Evolutionary conservation across 352 stramenopile species (phyloP), one percentile per base, ranked within the genome.

Genomic region (Ophiocytium majus): DNA sequence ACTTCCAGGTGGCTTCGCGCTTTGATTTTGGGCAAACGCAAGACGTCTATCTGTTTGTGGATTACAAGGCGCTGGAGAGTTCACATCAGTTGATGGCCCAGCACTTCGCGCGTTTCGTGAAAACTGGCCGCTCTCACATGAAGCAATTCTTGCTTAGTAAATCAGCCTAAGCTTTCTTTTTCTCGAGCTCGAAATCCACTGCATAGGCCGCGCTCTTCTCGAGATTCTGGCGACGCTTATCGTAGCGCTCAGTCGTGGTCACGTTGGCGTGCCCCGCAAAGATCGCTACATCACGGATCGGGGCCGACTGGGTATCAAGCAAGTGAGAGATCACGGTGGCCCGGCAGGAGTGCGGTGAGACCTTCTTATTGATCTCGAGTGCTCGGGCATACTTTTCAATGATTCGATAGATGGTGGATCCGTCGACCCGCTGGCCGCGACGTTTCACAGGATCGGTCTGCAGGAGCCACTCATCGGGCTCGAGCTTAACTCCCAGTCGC

Each of bases 301-400:
- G 19, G 57, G 57, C 57, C 19, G 23, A 28, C 19, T 28, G 23
- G 57, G 57, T 71, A 28, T 71, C 57, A 28, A 71, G 57, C 28
- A 71, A 71, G 57, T 71, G 57, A 71, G 57, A 71, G 57, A 71
- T 71, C 19, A 71, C 57, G 57, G 57, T 71, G 28, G 57, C 57
- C 19, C 57, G 57, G 28, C 57, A 71, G 19, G 57, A 71, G 57
- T 71, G 57, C 19, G 57, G 57, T 23, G 57, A 71, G 28, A 71
- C 57, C 19, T 23, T 23, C 57, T 71, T 71, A 28, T 71, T 71
- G 57, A 71, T 71, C 19, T 28, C 57, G 28, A 71, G 57, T 23
- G 19, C 28, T 71, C 57, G 23, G 19, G 57, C 57, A 28, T 71
- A 71, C 28, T 71, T 71, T 71, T 71, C 57, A 28, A 71, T 71